Percentiles rank a stretch among this genome's conserved stretches.
Evolutionary conservation across 176 grass and related monocot species (phyloP).

Genomic region (Oryza glaberrima): DNA sequence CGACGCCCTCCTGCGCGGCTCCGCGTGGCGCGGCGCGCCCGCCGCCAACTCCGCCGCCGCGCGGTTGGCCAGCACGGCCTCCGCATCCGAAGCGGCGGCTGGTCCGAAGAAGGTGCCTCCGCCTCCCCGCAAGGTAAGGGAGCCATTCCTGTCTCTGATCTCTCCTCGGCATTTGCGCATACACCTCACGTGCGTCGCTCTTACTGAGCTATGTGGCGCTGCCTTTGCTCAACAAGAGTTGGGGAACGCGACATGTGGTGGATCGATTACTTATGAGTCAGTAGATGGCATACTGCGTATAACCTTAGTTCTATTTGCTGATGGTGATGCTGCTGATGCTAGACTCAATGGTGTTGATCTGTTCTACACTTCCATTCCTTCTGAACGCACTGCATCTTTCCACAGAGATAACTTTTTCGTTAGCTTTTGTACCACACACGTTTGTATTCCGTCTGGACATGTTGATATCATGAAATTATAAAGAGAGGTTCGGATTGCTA

Average conservation of each 20-base stretch:
- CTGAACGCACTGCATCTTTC: background rate
- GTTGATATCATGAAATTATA: slow-evolving; percentile 9
- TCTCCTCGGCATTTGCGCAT: slow-evolving; percentile 53
- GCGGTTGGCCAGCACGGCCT: slow-evolving; percentile 43
- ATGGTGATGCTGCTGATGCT: background rate
- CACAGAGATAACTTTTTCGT: background rate
- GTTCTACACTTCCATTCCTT: background rate
- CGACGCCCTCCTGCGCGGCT: slow-evolving; percentile 39
- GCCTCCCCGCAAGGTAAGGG: slow-evolving; percentile 63
- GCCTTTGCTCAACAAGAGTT: background rate
- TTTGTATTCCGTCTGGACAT: background rate
- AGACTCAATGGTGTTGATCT: background rate
- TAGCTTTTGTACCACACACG: background rate
- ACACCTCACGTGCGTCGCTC: slow-evolving; percentile 41
- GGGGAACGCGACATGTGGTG: background rate
- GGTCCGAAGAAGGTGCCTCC: slow-evolving; percentile 61
- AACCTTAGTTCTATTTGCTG: background rate
- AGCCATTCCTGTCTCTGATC: background rate
- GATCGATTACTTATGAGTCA: background rate
- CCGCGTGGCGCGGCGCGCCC: slow-evolving; percentile 17
- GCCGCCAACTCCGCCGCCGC: background rate
- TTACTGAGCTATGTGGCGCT: background rate
- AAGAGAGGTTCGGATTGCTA: background rate
- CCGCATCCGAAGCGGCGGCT: slow-evolving; percentile 29
- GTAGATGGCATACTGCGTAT: background rate